A percentile compares a stretch with the other conserved stretches of the same genome.
These are phyloP conservation scores for Quillaja saponaria DNA, from an alignment of 306 rosid species.

Conservation along the genomic window DNA sequence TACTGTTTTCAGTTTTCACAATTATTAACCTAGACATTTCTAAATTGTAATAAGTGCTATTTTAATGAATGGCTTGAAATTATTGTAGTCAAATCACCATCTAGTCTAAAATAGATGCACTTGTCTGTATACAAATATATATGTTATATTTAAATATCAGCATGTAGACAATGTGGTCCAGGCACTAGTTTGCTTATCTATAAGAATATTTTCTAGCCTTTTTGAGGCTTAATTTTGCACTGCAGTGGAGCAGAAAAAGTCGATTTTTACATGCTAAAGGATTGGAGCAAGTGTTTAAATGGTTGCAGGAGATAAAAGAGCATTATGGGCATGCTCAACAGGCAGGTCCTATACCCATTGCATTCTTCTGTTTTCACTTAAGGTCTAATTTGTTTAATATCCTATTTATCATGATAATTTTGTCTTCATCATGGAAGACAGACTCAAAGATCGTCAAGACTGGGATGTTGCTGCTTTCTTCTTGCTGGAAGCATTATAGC, in stretches of 20 bases:
- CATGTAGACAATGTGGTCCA: conserved; percentile 9
- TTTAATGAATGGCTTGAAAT: neutral
- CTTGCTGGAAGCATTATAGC: conserved; percentile 98
- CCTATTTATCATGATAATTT: conserved; percentile 34
- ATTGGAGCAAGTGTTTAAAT: conserved; percentile 80
- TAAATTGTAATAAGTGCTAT: conserved; percentile 13
- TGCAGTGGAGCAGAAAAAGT: conserved; percentile 90
- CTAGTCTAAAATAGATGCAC: neutral
- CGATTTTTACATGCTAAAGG: conserved; percentile 78
- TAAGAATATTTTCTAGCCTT: neutral
- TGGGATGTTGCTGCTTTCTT: conserved; percentile 71
- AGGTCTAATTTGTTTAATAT: conserved; percentile 26
- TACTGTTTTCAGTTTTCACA: conserved; percentile 1
- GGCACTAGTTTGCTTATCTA: conserved; percentile 1
- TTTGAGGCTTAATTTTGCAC: conserved; percentile 27
- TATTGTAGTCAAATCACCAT: conserved; percentile 16
- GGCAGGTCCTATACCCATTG: conserved; percentile 72
- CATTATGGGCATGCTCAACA: conserved; percentile 49
- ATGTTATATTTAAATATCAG: neutral
- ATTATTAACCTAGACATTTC: neutral
- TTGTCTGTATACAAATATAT: neutral
- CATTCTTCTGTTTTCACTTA: conserved; percentile 24
- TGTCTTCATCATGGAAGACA: conserved; percentile 50
- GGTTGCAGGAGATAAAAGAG: conserved; percentile 71
- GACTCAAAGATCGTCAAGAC: conserved; percentile 60